phyloP scores from a whole-genome alignment of 176 grass and related monocot genomes.

The Oryza meyeriana region DNA sequence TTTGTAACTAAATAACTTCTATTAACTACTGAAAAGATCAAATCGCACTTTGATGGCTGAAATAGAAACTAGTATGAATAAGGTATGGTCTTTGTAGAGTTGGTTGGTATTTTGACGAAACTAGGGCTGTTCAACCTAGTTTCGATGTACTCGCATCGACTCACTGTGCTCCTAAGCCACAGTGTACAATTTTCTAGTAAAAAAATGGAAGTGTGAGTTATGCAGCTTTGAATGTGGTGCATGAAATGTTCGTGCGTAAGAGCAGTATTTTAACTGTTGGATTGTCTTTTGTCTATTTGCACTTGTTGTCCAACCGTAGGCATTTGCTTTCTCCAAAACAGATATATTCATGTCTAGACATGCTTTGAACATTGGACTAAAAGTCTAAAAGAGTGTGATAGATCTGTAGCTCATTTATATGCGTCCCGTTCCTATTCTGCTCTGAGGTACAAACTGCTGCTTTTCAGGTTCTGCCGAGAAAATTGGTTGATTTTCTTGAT shows the following conservation, averaged over 20 bases:
- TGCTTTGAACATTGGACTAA: background rate
- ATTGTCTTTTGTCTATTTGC: slow-evolving; percentile 9
- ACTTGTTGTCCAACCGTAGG: background rate
- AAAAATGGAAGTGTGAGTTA: background rate
- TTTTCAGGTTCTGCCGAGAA: slow-evolving; percentile 85
- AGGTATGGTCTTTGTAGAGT: background rate
- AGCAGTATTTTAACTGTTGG: background rate
- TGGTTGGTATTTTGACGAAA: background rate
- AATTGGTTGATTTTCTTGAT: slow-evolving; percentile 90
- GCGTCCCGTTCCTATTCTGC: background rate
- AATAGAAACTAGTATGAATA: slow-evolving; percentile 8
- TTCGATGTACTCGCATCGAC: background rate
- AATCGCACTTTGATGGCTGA: background rate
- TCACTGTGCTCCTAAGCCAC: background rate
- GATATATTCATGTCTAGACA: background rate
- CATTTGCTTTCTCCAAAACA: background rate
- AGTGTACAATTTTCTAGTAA: background rate
- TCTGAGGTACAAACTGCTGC: slow-evolving; percentile 17
- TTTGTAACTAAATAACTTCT: background rate
- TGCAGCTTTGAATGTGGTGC: background rate
- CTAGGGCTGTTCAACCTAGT: background rate
- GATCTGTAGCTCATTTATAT: slow-evolving; percentile 16
- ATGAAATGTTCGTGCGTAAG: background rate
- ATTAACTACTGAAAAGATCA: background rate
- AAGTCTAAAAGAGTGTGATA: background rate